Base-by-base conservation (phyloP, 2,329 filamentous ascomycete species). In the Onygenales sp. region DNA sequence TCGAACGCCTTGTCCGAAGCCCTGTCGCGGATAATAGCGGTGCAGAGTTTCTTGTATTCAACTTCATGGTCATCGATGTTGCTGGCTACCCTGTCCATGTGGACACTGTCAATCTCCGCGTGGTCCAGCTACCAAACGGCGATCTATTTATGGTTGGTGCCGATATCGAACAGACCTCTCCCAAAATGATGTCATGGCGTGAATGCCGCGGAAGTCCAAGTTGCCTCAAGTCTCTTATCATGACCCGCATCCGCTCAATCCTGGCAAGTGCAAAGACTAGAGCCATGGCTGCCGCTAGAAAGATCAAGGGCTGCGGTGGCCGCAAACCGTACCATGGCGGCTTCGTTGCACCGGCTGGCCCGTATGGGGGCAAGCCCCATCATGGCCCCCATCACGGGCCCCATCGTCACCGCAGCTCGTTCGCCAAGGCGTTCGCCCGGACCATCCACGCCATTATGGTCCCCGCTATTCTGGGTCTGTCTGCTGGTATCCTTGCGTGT, bases 51-150 rank as follows among this genome's bases (percentile, higher is more conserved):
- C 57, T 70, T 2, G 62, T 66, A 9, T 59, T 75, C 54, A 67
- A 70, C 40, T 73, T 76, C 59, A 75, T 72, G n/a, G 65, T 74
- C 37, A 65, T 75, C 32, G 71, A 73, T 52, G 60, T 76, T 14
- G 67, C 70, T 42, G 62, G 65, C 32, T 64, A 68, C 47, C 72
- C 73, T 1, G 70, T 74, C 8, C 70, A 72, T 14, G 63, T 74
- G n/a, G 68, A 74, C 53, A 72, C 72, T 11, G 61, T 75, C 42
- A 64, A 66, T 33, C 64, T 76, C 43, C 66, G 65, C 36, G 60
- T 74, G 14, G 61, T 75, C 51, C 64, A 68, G 49, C 65, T 67
- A 33, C 57, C 59, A 9, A 58, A 63, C 7, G 68, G 67, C 43
- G 64, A 68, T 34, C 62, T 72, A 3, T 65, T 65, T 53, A 68